phyloP scores from a whole-genome alignment of 164 flowering plant genomes.

The Tetracentron sinense region DNA sequence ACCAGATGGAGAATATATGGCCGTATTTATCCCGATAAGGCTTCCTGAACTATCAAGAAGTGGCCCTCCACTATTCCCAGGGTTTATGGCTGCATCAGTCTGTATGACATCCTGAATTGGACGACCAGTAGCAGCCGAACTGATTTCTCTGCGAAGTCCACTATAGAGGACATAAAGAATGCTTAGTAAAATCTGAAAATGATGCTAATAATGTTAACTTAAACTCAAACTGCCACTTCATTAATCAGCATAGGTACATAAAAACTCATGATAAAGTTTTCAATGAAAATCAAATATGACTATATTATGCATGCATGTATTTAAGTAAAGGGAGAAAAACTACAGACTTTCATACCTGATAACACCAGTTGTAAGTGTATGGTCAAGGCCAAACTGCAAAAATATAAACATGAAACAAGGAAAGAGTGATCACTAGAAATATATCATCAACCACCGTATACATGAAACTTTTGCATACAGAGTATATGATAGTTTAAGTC shows the following conservation, averaged over 20 bases:
- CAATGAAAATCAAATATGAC: neutral
- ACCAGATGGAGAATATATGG: constrained; percentile 96
- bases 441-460: neutral
- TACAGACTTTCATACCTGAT: constrained; percentile 55
- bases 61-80: constrained; percentile 99
- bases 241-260: neutral
- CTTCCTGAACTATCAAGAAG: constrained; percentile 93
- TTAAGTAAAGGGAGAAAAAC: neutral
- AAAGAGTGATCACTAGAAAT: neutral
- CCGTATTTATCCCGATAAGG: constrained; percentile 92
- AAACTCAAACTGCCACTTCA: neutral
- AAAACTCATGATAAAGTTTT: neutral
- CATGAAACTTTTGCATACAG: neutral
- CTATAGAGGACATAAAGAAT: constrained; percentile 32
- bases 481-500: neutral
- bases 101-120: constrained; percentile 98
- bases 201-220: neutral
- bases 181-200: neutral
- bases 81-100: constrained; percentile 98
- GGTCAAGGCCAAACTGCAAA: constrained; percentile 96
- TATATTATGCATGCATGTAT: neutral
- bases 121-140: constrained; percentile 96
- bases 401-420: constrained; percentile 5
- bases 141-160: constrained; percentile 92
- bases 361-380: constrained; percentile 97